Evolutionary conservation across 805 yeast species (phyloP), one percentile per base, ranked within the genome.

Genomic region (Candida nonsorbophila): DNA sequence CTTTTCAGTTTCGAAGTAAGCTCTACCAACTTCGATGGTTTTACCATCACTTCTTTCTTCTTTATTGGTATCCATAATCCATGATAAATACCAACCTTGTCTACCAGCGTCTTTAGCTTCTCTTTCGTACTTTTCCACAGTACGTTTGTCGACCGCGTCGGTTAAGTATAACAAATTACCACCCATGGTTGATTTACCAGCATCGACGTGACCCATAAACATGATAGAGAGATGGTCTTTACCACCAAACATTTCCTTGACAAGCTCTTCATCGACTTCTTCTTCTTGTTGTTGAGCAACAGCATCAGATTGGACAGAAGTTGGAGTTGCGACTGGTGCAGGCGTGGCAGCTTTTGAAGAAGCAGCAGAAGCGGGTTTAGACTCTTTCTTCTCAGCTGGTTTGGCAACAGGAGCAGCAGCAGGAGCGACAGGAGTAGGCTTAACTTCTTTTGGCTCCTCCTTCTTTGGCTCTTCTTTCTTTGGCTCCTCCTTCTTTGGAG

Each of bases 151-250:
- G 37, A 92, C 98, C 27, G 97, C 85, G 38, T 97, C 97, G 14
- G 97, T 90, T 51, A 92, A 69, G 54, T 71, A 90, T 41, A 92
- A 73, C 45, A 92, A 69, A 63, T 92, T 92, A 66, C 99, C 99
- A 58, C 98, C 98, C 95, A 92, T 90, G 37, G 99, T 92, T 29
- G 96, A 86, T 63, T 92, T 92, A 57, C 99, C 98, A 20, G 98
- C 98, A 72, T 92, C 98, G 44, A 92, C 99, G 55, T 92, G 99
- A 47, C 99, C 99, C 97, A 92, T 92, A 65, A 92, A 92, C 45
- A 92, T 86, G 46, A 92, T 82, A 12, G 97, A 88, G 55, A 92
- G 75, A 65, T 92, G 98, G 57, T 90, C 98, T 61, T 92, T 92
- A 51, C 95, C 95, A 41, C 96, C 97, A 52, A 85, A 92, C 84